Base-by-base conservation (phyloP, 371 early-diverging fungal species). In the Mortierella sp. region DNA sequence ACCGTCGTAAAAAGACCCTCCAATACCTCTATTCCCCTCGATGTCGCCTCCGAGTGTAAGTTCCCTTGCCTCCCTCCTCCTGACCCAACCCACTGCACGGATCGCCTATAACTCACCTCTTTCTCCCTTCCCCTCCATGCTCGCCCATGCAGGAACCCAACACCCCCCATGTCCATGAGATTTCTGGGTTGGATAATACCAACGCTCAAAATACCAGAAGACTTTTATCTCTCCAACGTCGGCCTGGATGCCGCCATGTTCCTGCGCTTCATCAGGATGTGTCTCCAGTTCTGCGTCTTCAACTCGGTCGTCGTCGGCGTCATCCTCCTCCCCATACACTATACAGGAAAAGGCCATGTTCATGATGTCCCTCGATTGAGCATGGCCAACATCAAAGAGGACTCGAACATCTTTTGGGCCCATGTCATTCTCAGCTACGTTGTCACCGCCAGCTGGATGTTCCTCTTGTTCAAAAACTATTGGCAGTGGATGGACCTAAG, bases 171-270 rank as follows among this genome's bases (percentile, higher is more conserved):
- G n/a, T 76, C 82, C 1, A 45, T 54, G n/a, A 69, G 67, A 29
- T 63, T 78, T 25, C 68, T 81, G 25, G 69, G 74, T 13, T 81
- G 82, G 82, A 71, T 81, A 43, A 56, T 55, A 29, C 74, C 78
- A 0, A 80, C 82, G 17, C 39, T 80, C 25, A 51, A 63, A 17
- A 49, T 87, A 24, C 57, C 76, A 14, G 89, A 88, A 64, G 76
- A 78, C 12, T 85, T 85, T 49, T 83, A 80, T 48, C 61, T 87
- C 27, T 56, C 58, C 40, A 79, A 83, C 60, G 84, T 86, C 2
- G 90, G 90, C n/a, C 63, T 90, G 10, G 90, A 90, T 47, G 88
- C 90, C 0, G 84, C 86, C 22, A 86, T 90, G 86, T 85, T 87
- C 66, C 62, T 90, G n/a, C 86, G 88, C 8, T 89, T 85, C 72